Conservation (phyloP, 2,329 filamentous ascomycete species). For the Aspergillus pseudoviridinutans region DNA sequence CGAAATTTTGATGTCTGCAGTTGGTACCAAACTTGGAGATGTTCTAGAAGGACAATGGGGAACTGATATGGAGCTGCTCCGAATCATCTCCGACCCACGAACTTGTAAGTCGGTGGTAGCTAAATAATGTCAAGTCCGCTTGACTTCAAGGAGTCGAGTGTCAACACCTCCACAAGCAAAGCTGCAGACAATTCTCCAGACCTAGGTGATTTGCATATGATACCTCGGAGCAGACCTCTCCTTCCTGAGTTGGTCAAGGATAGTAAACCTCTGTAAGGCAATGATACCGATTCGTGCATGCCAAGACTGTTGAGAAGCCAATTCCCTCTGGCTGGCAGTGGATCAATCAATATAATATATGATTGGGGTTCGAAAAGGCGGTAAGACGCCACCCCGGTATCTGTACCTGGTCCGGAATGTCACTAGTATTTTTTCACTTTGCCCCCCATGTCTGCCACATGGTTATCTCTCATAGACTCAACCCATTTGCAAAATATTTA, state of each 20-base stretch:
- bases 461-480: not conserved
- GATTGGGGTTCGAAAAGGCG: slow-evolving; percentile 7
- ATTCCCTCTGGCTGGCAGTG: slow-evolving; percentile 3
- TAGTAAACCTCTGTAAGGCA: not conserved
- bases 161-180: not conserved
- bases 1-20: not conserved
- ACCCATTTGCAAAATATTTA: not conserved
- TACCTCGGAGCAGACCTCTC: not conserved
- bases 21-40: not conserved
- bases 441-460: not conserved
- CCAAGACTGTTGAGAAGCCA: slow-evolving; percentile 16
- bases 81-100: slow-evolving; percentile 2
- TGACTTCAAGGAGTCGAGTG: not conserved
- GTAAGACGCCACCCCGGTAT: slow-evolving; percentile 7
- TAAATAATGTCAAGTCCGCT: too few relatives aligned
- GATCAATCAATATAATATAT: not conserved
- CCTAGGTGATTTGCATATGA: not conserved
- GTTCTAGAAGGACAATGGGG: not conserved
- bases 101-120: too few relatives aligned
- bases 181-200: too few relatives aligned
- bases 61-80: not conserved
- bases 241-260: not conserved
- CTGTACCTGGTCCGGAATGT: not conserved
- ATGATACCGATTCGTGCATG: not conserved
- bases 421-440: not conserved